These are phyloP conservation scores for Trichoderma harzianum DNA, from an alignment of 2,329 filamentous ascomycete species.

Conservation along the genomic window DNA sequence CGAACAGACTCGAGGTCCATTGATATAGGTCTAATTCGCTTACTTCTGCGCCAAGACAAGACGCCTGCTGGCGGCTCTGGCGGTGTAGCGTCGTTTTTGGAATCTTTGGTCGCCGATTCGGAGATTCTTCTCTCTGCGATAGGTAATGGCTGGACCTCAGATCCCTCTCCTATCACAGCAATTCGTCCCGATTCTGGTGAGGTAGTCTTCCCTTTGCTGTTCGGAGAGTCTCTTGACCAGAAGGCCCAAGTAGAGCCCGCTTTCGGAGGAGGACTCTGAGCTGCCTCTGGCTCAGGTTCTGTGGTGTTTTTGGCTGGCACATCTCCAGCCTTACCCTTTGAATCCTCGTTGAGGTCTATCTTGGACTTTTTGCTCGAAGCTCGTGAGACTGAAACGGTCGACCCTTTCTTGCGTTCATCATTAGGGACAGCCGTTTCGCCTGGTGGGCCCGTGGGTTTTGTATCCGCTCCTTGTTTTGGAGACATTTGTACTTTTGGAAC, in stretches of 20 bases:
- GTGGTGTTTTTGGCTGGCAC: slow-evolving; percentile 44
- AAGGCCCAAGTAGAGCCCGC: slow-evolving; percentile 74
- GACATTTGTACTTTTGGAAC: neutral
- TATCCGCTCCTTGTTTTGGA: neutral
- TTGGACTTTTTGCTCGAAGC: neutral
- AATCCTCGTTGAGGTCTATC: neutral
- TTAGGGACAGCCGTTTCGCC: neutral
- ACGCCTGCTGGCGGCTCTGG: slow-evolving; percentile 31
- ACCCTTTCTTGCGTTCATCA: neutral
- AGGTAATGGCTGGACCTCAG: slow-evolving; percentile 52
- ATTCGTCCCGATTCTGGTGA: slow-evolving; percentile 48
- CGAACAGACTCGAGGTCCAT: slow-evolving; percentile 44
- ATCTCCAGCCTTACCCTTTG: slow-evolving; percentile 37
- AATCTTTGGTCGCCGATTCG: slow-evolving; percentile 34
- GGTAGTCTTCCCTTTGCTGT: slow-evolving; percentile 31
- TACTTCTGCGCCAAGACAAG: slow-evolving; percentile 41
- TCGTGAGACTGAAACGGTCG: neutral
- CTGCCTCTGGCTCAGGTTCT: slow-evolving; percentile 25
- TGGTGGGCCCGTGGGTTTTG: neutral
- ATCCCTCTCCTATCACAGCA: slow-evolving; percentile 55
- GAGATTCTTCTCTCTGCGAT: slow-evolving; percentile 45
- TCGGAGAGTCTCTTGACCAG: slow-evolving; percentile 63
- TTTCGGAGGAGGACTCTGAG: slow-evolving; percentile 39
- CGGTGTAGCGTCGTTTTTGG: slow-evolving; percentile 24
- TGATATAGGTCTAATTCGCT: slow-evolving; percentile 45